These are phyloP conservation scores for Neltuma alba DNA, from an alignment of 306 rosid genomes.

Conservation along the genomic window DNA sequence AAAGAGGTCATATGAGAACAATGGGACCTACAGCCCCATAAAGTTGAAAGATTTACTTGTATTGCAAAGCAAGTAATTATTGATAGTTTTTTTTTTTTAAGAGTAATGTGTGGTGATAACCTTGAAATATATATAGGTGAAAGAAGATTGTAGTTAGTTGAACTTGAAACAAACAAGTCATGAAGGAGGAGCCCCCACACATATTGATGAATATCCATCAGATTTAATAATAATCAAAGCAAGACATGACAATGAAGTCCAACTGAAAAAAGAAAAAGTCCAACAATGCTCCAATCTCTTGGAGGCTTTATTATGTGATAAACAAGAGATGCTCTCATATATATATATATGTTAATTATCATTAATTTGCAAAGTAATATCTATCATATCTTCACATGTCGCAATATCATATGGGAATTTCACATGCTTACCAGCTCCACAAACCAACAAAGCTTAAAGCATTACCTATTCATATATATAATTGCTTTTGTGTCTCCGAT, in stretches of 20 bases:
- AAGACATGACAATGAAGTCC: not conserved
- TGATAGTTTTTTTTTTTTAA: no score
- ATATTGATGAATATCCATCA: not conserved
- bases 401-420: not conserved
- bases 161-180: not conserved
- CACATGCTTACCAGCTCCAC: not conserved
- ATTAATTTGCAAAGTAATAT: not conserved
- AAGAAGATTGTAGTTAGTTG: not conserved
- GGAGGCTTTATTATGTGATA: not conserved
- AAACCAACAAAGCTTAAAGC: not conserved
- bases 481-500: not conserved
- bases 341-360: not conserved
- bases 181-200: not conserved
- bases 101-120: not conserved
- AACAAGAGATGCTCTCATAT: not conserved
- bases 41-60: not conserved
- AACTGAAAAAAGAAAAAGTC: not conserved
- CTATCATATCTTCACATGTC: not conserved
- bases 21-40: not conserved
- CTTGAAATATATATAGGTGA: not conserved
- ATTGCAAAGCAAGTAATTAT: not conserved
- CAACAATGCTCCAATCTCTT: not conserved
- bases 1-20: not conserved
- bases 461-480: not conserved
- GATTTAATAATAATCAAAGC: not conserved